phyloP scores from a whole-genome alignment of 345 rosid species.

The Fremontodendron californicum region DNA sequence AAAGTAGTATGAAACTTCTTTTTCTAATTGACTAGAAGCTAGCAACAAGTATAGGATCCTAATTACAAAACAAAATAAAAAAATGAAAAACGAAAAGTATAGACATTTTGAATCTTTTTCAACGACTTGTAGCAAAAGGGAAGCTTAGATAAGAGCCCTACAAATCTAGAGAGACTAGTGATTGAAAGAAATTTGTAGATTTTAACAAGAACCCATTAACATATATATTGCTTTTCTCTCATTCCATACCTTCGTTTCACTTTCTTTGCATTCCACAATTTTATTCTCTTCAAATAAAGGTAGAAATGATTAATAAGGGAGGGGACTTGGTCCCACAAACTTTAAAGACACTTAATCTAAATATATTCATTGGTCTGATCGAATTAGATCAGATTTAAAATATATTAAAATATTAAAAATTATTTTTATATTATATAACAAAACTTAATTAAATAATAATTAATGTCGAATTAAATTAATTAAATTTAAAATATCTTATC shows the following conservation, averaged over 20 bases:
- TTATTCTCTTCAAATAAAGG: constrained; percentile 34
- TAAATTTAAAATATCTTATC: no score
- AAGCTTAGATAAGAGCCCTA: constrained; percentile 27
- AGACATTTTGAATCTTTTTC: constrained; percentile 47
- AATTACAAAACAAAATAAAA: constrained; percentile 4
- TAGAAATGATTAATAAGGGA: constrained; percentile 19
- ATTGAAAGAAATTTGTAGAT: no score
- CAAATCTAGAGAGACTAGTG: constrained; percentile 30
- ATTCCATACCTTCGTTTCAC: constrained; percentile 18
- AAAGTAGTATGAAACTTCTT: constrained; percentile 22
- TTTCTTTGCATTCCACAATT: constrained; percentile 21
- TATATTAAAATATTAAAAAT: no score
- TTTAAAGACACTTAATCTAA: constrained; percentile 25
- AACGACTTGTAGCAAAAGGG: constrained; percentile 34
- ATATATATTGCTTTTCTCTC: constrained; percentile 17
- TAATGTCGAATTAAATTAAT: no score
- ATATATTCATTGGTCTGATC: no score
- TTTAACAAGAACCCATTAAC: constrained; percentile 39
- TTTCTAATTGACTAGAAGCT: constrained; percentile 10
- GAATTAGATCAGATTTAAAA: no score
- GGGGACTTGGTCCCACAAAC: constrained; percentile 17
- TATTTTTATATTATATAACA: no score
- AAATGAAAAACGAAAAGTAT: constrained; percentile 22
- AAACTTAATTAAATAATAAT: no score
- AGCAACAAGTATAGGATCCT: constrained; percentile 22